phyloP scores from a whole-genome alignment of 148 eudicot genomes.

The Chenopodium berlandieri region DNA sequence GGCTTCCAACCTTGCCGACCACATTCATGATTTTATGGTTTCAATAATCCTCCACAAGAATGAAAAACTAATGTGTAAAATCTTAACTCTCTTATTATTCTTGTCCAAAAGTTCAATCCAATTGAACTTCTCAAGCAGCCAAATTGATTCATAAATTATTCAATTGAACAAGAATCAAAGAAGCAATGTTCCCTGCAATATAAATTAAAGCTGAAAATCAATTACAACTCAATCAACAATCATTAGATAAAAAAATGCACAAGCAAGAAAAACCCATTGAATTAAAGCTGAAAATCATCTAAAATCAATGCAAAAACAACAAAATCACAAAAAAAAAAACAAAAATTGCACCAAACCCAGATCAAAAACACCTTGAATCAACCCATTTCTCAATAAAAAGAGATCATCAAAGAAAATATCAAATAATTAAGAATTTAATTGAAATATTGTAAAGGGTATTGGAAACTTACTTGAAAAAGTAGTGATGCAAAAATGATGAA shows the following conservation, averaged over 20 bases:
- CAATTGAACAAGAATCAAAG: neutral
- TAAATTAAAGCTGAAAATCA: slow-evolving; percentile 13
- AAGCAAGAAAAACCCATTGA: no score
- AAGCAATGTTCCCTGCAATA: slow-evolving; percentile 33
- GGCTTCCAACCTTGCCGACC: slow-evolving; percentile 76
- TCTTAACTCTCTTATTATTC: slow-evolving; percentile 15
- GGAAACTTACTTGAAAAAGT: slow-evolving; percentile 6
- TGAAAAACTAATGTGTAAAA: neutral
- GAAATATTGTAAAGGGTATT: neutral
- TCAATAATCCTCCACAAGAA: slow-evolving; percentile 24
- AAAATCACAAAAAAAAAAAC: neutral
- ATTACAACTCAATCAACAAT: neutral
- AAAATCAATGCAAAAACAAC: neutral
- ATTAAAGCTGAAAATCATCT: no score
- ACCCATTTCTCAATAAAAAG: neutral
- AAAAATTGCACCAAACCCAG: slow-evolving; percentile 2
- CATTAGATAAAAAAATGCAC: no score
- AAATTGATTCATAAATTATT: slow-evolving; percentile 24
- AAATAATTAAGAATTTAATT: neutral
- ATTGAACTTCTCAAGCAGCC: slow-evolving; percentile 16
- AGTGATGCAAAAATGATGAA: slow-evolving; percentile 2
- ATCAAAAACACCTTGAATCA: neutral
- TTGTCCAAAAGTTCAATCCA: slow-evolving; percentile 1
- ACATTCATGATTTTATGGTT: slow-evolving; percentile 64
- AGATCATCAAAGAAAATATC: neutral